Evolutionary conservation across 2,329 filamentous ascomycete species (phyloP), one percentile per base, ranked within the genome.

Genomic region (Trichoderma hamatum): DNA sequence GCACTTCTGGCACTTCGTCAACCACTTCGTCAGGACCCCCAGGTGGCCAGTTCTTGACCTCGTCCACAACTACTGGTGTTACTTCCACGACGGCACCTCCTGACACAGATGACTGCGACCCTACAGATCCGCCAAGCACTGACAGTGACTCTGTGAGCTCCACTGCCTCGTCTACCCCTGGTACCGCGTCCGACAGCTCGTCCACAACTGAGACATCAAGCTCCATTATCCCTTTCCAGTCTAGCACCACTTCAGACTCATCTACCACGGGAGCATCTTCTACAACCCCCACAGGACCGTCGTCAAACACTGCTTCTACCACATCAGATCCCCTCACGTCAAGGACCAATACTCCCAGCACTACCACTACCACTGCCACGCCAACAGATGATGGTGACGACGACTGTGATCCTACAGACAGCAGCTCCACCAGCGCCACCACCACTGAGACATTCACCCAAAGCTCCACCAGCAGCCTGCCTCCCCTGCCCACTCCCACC

Each of bases 341-440:
- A 21, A n/a, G 14, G 2, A 24, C 32, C 46, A 32, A 28, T 5
- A 62, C 59, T 21, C 19, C 59, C 19, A 11, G 24, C 21, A 32
- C 28, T 5, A 30, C 28, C 9, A 30, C 13, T 28, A 54, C 49
- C 19, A 30, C 67, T n/a, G n/a, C n/a, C 1, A 39, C 52, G n/a
- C 56, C 69, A n/a, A 28, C 60, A n/a, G n/a, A n/a, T 7, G 55
- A 51, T 7, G 43, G 60, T 9, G 32, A 13, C 19, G 32, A 36
- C 2, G 49, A 62, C 3, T 68, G 56, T 36, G 58, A 61, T 21
- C 58, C 66, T 19, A 62, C 67, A 5, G 46, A 60, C 19, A 36
- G 13, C 30, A 32, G 5, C 16, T 34, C 36, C 7, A 28, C 26
- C 13, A 66, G 16, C 51, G 32, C 24, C 32, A 56, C 24, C 32